phyloP scores from a whole-genome alignment of 768 basidiomycete species.

The Cystofilobasidium macerans region DNA sequence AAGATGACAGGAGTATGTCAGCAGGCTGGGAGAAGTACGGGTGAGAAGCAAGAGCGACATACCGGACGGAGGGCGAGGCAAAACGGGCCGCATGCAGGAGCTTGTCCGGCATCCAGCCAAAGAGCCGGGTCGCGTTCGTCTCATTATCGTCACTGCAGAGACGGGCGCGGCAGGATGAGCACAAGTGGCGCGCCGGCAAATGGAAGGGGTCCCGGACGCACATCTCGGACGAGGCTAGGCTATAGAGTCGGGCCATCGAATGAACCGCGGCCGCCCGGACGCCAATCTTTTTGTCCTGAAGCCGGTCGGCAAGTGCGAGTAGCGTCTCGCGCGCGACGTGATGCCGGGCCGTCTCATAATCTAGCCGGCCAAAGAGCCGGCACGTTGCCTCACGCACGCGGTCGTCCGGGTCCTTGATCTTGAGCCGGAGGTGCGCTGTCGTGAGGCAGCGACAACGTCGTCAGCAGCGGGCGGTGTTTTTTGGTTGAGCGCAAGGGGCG shows the following conservation, averaged over 20 bases:
- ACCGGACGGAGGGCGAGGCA: conserved; percentile 7
- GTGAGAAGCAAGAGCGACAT: background rate
- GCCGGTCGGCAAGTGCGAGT: conserved; percentile 55
- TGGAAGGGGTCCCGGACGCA: conserved; percentile 42
- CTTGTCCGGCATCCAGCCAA: conserved; percentile 81
- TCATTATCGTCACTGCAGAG: conserved; percentile 64
- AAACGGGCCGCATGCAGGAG: conserved; percentile 46
- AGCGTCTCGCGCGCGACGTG: conserved; percentile 59
- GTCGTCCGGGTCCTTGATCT: conserved; percentile 80
- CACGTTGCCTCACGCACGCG: conserved; percentile 77
- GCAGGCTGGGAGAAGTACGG: background rate
- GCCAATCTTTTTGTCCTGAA: conserved; percentile 67
- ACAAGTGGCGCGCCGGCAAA: background rate
- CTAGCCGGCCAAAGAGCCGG: conserved; percentile 65
- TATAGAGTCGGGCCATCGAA: conserved; percentile 65
- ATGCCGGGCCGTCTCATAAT: conserved; percentile 82
- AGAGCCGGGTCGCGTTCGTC: conserved; percentile 58
- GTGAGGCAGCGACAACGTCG: background rate
- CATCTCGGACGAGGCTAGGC: conserved; percentile 80
- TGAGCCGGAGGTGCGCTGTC: conserved; percentile 46
- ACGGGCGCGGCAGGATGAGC: conserved; percentile 2
- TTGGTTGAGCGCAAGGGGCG: conserved; percentile 39
- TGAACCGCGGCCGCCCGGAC: conserved; percentile 57
- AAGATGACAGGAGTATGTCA: background rate
- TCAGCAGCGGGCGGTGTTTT: background rate